Base-by-base conservation (phyloP, 768 basidiomycete species). In the Baorangia bicolor region DNA sequence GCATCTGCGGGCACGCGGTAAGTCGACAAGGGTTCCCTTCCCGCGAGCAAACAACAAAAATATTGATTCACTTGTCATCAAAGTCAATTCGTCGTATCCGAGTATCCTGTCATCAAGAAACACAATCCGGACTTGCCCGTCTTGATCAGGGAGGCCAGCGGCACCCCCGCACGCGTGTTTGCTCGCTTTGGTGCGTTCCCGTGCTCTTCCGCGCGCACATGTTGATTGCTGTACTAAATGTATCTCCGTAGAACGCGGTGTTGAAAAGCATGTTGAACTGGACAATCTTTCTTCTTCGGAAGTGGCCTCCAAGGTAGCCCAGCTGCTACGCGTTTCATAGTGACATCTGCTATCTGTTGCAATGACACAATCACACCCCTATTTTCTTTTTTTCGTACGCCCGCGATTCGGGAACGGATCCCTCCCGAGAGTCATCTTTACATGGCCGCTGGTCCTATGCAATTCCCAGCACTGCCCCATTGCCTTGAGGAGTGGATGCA, bases 91-190 rank as follows among this genome's bases (percentile, higher is more conserved):
- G 82, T 94, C 65, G 70, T 84, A 40, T 79, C 88, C 27, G 81
- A 84, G 59, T 92, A 93, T 67, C 83, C 88, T 5, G 62, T 77
- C 49, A 82, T 92, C 66, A 92, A 93, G 75, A 80, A 89, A 69
- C 75, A 87, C 71, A 94, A 94, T 68, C 92, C 91, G 37, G 86
- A 94, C 74, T 75, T 94, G n/a, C 92, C 90, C 18, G 80, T 92
- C 35, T 71, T 93, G 63, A 88, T 93, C 64, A 81, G 92, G 63
- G 88, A 92, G 73, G 92, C 90, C 16, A 76, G 75, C 50, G 88
- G 85, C 35, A 91, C 89, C 9, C 90, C 89, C 35, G 90, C 90
- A 58, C 80, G 92, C 66, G 83, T 82, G 44, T 94, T 92, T 80
- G 91, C 88, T 50, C 79, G 92, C 65, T 94, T 90, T 68, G 91